phyloP scores from a whole-genome alignment of 2,329 filamentous ascomycete species.

The Talaromyces funiculosus region DNA sequence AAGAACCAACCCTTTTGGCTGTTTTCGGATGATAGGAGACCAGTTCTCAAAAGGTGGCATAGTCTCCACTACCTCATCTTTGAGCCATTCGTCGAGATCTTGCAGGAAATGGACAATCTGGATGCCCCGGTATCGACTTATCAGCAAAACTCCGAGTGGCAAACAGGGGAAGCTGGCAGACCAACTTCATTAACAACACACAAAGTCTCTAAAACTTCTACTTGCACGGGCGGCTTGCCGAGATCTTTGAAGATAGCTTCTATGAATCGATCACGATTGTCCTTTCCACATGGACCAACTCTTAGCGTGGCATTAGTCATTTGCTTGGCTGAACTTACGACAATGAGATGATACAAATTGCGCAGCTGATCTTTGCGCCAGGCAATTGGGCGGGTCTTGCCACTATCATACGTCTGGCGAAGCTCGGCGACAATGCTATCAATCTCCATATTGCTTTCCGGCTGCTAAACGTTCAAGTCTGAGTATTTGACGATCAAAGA shows the following conservation, averaged over 20 bases:
- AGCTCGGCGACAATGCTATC: slow-evolving; percentile 6
- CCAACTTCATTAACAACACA: slow-evolving; percentile 10
- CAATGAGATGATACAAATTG: background rate
- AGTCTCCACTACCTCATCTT: slow-evolving; percentile 6
- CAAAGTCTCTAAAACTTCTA: slow-evolving; percentile 6
- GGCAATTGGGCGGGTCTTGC: slow-evolving; percentile 7
- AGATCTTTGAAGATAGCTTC: slow-evolving; percentile 9
- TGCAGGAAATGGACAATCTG: slow-evolving; percentile 8
- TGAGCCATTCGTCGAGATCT: slow-evolving; percentile 9
- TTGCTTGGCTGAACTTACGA: background rate
- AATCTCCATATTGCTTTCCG: background rate
- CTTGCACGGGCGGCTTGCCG: slow-evolving; percentile 6
- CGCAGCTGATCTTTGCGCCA: slow-evolving; percentile 9
- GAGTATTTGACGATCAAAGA: background rate
- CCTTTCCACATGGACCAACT: background rate
- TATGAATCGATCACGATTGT: slow-evolving; percentile 9
- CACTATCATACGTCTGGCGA: background rate
- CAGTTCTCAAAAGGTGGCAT: slow-evolving; percentile 10
- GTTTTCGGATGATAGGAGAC: slow-evolving; percentile 7
- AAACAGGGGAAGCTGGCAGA: background rate
- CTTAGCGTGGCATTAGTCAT: background rate
- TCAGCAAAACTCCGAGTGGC: background rate
- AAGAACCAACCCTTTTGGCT: slow-evolving; percentile 3
- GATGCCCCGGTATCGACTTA: background rate
- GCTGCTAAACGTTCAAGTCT: background rate